These are phyloP conservation scores for Miscanthus lutarioriparius DNA, from an alignment of 176 grass and related monocot genomes.

Conservation along the genomic window DNA sequence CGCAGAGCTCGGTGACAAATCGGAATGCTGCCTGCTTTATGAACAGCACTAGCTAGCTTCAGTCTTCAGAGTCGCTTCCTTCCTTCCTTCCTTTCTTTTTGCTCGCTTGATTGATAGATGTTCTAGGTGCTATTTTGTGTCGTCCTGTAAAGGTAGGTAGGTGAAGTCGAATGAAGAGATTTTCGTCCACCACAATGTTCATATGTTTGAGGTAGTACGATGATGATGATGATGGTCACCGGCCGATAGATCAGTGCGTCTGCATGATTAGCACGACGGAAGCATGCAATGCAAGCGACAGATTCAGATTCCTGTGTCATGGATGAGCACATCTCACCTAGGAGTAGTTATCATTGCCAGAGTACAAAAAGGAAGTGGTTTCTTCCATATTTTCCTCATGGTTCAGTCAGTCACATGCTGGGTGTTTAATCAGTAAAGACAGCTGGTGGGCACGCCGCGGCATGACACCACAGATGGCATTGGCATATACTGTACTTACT, in stretches of 20 bases:
- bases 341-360: background rate
- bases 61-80: background rate
- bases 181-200: background rate
- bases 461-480: background rate
- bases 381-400: background rate
- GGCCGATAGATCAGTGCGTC: background rate
- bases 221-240: background rate
- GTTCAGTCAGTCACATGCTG: background rate
- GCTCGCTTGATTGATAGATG: background rate
- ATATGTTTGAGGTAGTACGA: slow-evolving; percentile 14
- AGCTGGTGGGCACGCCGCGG: background rate
- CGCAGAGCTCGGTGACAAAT: background rate
- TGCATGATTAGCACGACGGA: slow-evolving; percentile 6
- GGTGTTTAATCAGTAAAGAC: slow-evolving; percentile 12
- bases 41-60: background rate
- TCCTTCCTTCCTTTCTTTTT: background rate
- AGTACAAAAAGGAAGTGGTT: background rate
- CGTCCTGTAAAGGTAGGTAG: background rate
- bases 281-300: background rate
- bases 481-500: background rate
- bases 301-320: background rate
- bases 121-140: background rate
- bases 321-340: background rate
- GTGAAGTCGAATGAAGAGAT: background rate
- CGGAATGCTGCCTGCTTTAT: background rate